A percentile compares a stretch with the other conserved stretches of the same genome.
Evolutionary conservation across 2,329 filamentous ascomycete species (phyloP).

Genomic region (Sarocladium strictum): DNA sequence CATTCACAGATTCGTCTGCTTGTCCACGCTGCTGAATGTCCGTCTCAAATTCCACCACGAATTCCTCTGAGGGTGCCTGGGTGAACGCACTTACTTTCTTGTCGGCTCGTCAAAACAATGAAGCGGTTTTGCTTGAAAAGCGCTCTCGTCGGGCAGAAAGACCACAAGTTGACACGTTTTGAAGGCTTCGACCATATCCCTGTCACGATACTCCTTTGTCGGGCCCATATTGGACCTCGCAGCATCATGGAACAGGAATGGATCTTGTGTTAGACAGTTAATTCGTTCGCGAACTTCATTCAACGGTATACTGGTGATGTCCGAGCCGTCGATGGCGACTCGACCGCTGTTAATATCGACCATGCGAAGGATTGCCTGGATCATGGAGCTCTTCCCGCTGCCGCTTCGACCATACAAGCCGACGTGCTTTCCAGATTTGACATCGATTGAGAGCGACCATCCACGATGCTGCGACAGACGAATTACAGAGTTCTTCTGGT

Average conservation of each 20-base stretch:
- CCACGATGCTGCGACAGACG: too few species aligned
- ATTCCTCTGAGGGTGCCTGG: conserved; percentile 6
- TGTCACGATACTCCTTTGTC: conserved; percentile 27
- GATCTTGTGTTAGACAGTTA: conserved; percentile 46
- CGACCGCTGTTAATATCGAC: conserved; percentile 36
- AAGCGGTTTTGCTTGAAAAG: conserved; percentile 26
- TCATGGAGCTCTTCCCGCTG: conserved; percentile 30
- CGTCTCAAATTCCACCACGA: conserved; percentile 7
- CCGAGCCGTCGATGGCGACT: conserved; percentile 40
- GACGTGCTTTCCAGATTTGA: conserved; percentile 30
- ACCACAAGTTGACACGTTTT: conserved; percentile 40
- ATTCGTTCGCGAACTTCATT: conserved; percentile 25
- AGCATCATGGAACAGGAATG: conserved; percentile 42
- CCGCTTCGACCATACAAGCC: conserved; percentile 41
- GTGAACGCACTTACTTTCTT: conserved; percentile 25
- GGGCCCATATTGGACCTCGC: conserved; percentile 48
- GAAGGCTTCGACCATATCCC: conserved; percentile 37
- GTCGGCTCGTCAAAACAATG: conserved; percentile 33
- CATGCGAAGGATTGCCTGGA: conserved; percentile 41
- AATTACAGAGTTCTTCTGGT: too few species aligned
- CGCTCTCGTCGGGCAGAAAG: conserved; percentile 26
- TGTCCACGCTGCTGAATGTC: conserved; percentile 20
- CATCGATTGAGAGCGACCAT: conserved; percentile 16
- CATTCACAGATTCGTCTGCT: conserved; percentile 22
- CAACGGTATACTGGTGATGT: conserved; percentile 24